Evolutionary conservation across 371 early-diverging fungal genomes (phyloP), one percentile per base, ranked within the genome.

Genomic region (Mortierella sp.): DNA sequence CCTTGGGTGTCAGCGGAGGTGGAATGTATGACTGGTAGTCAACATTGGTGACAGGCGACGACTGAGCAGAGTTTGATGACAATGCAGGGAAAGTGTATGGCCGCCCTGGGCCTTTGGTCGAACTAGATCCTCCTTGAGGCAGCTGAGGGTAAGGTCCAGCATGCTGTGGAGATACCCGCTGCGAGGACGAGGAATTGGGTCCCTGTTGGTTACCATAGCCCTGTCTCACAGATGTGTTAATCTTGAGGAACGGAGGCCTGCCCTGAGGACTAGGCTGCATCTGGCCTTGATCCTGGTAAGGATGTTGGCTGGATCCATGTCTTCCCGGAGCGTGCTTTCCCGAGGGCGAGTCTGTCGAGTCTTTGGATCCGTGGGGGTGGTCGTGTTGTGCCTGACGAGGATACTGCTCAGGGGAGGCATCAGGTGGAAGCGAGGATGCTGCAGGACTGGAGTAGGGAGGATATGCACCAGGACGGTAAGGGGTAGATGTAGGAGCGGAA

Each of bases 21-120:
- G 76, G 76, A 31, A 76, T 76, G 43, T 76, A 65, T 10, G 76
- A 68, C 39, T 76, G 76, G 27, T 64, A 64, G 21, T 76, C 76
- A 14, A 68, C 48, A 12, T 49, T 50, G 7, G 69, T 39, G 9
- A 68, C 69, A 17, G 76, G 76, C 9, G 76, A 76, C 0, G 76
- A 76, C 43, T 76, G 76, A 0, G 69, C 69, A 1, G 76, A 76
- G 5, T 51, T 29, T 4, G 65, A 57, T 2, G 61, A 60, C 22
- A 60, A n/a, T 7, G 57, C 29, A 9, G 64, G 58, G 21, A 76
- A 45, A 13, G 29, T 37, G 37, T 68, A 68, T 13, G 60, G 76
- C 1, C 76, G 63, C 2, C 53, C 53, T 0, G 63, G 46, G 22
- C 41, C 50, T 25, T 56, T 60, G 56, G 51, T 56, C 21, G 60